A percentile compares a stretch with the other conserved stretches of the same genome.
Conservation (phyloP, 2,329 filamentous ascomycete species). For the Cylindrodendrum hubeiense region DNA sequence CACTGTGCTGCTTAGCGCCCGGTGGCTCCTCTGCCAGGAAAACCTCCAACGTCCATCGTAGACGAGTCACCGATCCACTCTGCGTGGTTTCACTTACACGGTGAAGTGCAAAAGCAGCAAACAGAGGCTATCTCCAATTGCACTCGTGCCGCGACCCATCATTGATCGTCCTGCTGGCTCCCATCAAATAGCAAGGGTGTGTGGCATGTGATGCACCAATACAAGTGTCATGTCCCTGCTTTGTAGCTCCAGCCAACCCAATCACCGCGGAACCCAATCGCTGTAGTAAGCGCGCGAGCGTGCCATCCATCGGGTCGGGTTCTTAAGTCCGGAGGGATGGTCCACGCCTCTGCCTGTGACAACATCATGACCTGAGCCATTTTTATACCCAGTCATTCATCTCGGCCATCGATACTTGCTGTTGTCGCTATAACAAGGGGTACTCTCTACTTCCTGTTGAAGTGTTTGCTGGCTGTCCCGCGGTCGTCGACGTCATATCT, state of each 20-base stretch:
- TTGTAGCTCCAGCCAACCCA: background rate
- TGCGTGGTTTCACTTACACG: background rate
- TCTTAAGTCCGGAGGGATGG: conserved; percentile 11
- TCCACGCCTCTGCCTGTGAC: background rate
- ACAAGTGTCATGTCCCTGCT: background rate
- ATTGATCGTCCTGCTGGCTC: background rate
- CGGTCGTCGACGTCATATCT: conserved; percentile 8
- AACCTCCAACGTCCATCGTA: background rate
- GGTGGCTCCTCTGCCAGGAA: background rate
- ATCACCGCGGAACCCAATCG: background rate
- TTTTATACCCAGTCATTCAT: background rate
- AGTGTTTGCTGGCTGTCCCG: background rate
- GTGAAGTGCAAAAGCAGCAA: background rate
- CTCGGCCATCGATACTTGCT: background rate
- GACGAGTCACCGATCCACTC: background rate
- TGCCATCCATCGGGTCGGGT: background rate
- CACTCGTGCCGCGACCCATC: background rate
- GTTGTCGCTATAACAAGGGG: background rate
- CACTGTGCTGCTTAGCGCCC: background rate
- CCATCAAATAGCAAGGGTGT: background rate
- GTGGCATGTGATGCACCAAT: background rate
- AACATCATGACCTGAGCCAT: background rate
- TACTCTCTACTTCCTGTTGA: background rate
- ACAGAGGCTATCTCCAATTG: background rate
- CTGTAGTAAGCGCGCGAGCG: background rate